Percentiles rank a stretch among this genome's conserved stretches.
Conservation (phyloP, 306 rosid genomes). For the Cucumis sativus region Cucumber_9930_V3 NC_026656.2:23617501-23618000, state of each 20-base stretch:
- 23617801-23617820: slow-evolving; percentile 21
- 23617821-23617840: slow-evolving; percentile 50
- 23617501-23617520: background rate
- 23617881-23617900: slow-evolving; percentile 50
- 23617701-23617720: slow-evolving; percentile 73
- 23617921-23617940: slow-evolving; percentile 33
- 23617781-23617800: slow-evolving; percentile 76
- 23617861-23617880: slow-evolving; percentile 74
- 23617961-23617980: slow-evolving; percentile 41
- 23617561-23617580: slow-evolving; percentile 3
- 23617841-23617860: slow-evolving; percentile 51
- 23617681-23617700: slow-evolving; percentile 84
- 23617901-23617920: slow-evolving; percentile 34
- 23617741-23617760: slow-evolving; percentile 50
- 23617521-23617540: background rate
- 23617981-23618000: slow-evolving; percentile 72
- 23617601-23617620: slow-evolving; percentile 55
- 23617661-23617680: slow-evolving; percentile 83
- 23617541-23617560: slow-evolving; percentile 6
- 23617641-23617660: slow-evolving; percentile 34
- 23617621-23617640: slow-evolving; percentile 55
- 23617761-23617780: slow-evolving; percentile 51
- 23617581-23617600: slow-evolving; percentile 46
- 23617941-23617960: slow-evolving; percentile 54
- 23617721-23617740: slow-evolving; percentile 40